phyloP scores from a whole-genome alignment of 192 early-diverging fungal genomes.

The Chytriomyces sp. region DNA sequence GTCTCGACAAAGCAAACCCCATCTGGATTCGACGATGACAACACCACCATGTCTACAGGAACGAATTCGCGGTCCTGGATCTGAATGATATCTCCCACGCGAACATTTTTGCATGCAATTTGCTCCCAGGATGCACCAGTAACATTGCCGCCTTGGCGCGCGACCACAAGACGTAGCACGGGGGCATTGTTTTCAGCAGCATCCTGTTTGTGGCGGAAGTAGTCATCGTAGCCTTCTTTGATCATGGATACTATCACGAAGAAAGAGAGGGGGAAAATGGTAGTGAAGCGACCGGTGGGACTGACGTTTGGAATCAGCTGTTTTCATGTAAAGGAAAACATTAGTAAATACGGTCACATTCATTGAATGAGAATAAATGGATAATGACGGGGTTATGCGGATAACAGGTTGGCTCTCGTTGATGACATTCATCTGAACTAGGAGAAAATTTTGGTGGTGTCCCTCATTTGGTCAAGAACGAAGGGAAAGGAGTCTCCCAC shows the following conservation, averaged over 20 bases:
- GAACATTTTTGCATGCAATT: conserved; percentile 41
- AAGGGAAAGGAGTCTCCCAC: no score
- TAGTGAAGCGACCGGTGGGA: conserved; percentile 80
- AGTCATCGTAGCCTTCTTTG: conserved; percentile 77
- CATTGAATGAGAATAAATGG: no score
- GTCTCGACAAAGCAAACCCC: conserved; percentile 85
- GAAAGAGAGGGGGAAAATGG: conserved; percentile 67
- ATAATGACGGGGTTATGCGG: no score
- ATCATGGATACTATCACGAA: conserved; percentile 78
- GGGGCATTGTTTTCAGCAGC: conserved; percentile 22
- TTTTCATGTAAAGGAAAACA: no score
- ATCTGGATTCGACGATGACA: conserved; percentile 70
- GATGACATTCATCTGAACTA: no score
- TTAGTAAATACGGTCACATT: no score
- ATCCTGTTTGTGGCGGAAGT: conserved; percentile 13
- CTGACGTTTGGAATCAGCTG: conserved; percentile 59
- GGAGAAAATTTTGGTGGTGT: no score
- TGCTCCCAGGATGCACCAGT: conserved; percentile 15
- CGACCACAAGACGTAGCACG: conserved; percentile 1
- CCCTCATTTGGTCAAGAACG: no score
- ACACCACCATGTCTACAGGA: conserved; percentile 74
- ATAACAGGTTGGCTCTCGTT: no score
- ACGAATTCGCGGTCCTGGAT: conserved; percentile 76
- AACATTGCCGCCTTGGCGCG: not conserved
- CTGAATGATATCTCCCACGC: conserved; percentile 75